Evolutionary conservation across 176 grass and related monocot species (phyloP).

Genomic region (Bolboschoenus planiculmis): DNA sequence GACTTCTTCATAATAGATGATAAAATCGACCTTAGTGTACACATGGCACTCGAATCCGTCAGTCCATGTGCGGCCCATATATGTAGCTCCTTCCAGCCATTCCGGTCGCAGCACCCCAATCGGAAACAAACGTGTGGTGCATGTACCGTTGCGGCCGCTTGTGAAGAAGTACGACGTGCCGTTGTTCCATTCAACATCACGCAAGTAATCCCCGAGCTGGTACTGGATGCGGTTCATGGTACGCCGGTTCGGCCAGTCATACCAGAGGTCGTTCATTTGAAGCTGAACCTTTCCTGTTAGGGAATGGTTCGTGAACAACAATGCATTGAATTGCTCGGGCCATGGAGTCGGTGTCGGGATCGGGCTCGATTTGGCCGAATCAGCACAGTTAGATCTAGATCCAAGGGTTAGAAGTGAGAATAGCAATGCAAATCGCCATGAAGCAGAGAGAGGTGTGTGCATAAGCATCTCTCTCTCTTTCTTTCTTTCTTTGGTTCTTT

Average conservation of each 20-base stretch:
- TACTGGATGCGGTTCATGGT: slow-evolving; percentile 61
- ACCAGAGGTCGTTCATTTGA: slow-evolving; percentile 63
- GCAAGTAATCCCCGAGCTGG: slow-evolving; percentile 46
- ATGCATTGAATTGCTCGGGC: slow-evolving; percentile 80
- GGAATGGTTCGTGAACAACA: slow-evolving; percentile 50
- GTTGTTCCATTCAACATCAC: slow-evolving; percentile 78
- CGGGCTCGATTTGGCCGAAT: neutral
- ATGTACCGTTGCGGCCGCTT: slow-evolving; percentile 16
- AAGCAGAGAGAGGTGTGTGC: neutral
- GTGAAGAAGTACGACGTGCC: slow-evolving; percentile 66
- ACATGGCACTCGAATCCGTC: slow-evolving; percentile 69
- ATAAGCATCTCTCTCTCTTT: neutral
- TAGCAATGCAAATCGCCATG: neutral
- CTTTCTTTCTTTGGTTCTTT: neutral
- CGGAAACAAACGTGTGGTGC: slow-evolving; percentile 32
- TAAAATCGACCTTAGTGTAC: slow-evolving; percentile 64
- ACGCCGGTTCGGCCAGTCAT: slow-evolving; percentile 61
- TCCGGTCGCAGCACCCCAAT: slow-evolving; percentile 41
- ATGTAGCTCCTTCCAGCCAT: slow-evolving; percentile 47
- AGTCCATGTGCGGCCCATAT: slow-evolving; percentile 40
- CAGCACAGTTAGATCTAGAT: neutral
- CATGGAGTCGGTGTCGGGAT: slow-evolving; percentile 25
- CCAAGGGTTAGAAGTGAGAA: neutral
- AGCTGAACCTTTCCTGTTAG: slow-evolving; percentile 25
- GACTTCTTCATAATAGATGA: slow-evolving; percentile 84